Percentiles rank a stretch among this genome's conserved stretches.
phyloP scores from a whole-genome alignment of 192 early-diverging fungal genomes.

The Martensiomyces pterosporus region DNA sequence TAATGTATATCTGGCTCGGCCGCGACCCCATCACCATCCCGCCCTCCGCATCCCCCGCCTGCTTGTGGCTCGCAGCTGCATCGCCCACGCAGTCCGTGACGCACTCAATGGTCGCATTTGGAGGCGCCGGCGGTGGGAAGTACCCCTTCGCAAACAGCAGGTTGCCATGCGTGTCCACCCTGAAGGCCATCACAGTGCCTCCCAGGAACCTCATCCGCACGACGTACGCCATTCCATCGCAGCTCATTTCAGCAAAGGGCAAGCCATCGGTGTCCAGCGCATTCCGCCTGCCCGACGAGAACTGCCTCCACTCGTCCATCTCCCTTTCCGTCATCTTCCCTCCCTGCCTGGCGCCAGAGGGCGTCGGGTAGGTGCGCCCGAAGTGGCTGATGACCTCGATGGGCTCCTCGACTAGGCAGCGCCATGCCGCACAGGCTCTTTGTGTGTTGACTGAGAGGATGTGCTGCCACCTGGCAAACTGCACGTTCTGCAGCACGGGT shows the following conservation, averaged over 20 bases:
- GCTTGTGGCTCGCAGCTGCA: not conserved
- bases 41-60: not conserved
- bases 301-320: slow-evolving; percentile 1
- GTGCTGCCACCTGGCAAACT: slow-evolving; percentile 47
- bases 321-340: not conserved
- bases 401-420: slow-evolving; percentile 38
- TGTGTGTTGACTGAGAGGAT: slow-evolving; percentile 18
- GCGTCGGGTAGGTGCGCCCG: slow-evolving; percentile 19
- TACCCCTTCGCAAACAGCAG: slow-evolving; percentile 39
- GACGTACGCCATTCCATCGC: slow-evolving; percentile 20
- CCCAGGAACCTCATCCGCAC: slow-evolving; percentile 41
- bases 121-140: slow-evolving; percentile 21
- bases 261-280: too few species aligned
- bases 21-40: slow-evolving; percentile 2
- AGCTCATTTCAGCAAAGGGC: not conserved
- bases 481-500: slow-evolving; percentile 36
- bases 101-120: not conserved
- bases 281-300: not conserved
- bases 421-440: slow-evolving; percentile 39
- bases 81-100: too few species aligned
- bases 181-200: slow-evolving; percentile 44
- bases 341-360: slow-evolving; percentile 1
- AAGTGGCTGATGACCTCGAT: slow-evolving; percentile 45
- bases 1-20: slow-evolving; percentile 27
- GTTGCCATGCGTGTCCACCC: slow-evolving; percentile 17